Base-by-base conservation (phyloP, 2,329 filamentous ascomycete species). In the Penicillium brasilianum region DNA sequence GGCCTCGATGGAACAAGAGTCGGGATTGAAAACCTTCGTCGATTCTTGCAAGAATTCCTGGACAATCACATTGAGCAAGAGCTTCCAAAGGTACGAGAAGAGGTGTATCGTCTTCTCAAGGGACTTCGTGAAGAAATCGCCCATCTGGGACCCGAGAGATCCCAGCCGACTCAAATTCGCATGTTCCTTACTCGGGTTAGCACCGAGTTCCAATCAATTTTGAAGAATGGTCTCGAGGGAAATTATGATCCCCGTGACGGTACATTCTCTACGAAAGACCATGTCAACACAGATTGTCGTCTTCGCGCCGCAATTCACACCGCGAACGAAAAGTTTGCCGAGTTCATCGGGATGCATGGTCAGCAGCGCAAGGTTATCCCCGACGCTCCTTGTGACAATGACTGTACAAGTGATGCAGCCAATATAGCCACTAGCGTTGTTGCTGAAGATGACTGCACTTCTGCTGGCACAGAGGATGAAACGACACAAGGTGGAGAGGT, bases 301-400 rank as follows among this genome's bases (percentile, higher is more conserved):
- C 53, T 60, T 13, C 58, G 58, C 13, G 58, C 53, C 22, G 36
- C 32, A 14, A 16, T 60, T 39, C 58, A 60, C 22, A 18, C n/a
- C 9, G 46, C 30, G 5, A 57, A 60, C 22, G 52, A 56, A 25
- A 28, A 25, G 2, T 60, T 60, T 30, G 53, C 58, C 18, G 22
- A 57, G 2, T 48, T 50, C 14, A 60, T 60, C 20, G 46, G 53
- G 46, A 22, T 46, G 9, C 32, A 51, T 13, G 25, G 46, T 34
- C 46, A 60, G 22, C n/a, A 9, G 30, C 13, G 58, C 16, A 56
- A 48, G 25, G 13, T 57, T 22, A 46, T 48, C 28, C 6, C 34
- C 6, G 34, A 36, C 1, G 5, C 30, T 37, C 5, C n/a, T 52
- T 4, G 8, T 36, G 32, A 25, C 16, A 34, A 34, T 5, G 32